Evolutionary conservation across 2,329 filamentous ascomycete genomes (phyloP), one percentile per base, ranked within the genome.

Genomic region (Rhynchosporium secalis): DNA sequence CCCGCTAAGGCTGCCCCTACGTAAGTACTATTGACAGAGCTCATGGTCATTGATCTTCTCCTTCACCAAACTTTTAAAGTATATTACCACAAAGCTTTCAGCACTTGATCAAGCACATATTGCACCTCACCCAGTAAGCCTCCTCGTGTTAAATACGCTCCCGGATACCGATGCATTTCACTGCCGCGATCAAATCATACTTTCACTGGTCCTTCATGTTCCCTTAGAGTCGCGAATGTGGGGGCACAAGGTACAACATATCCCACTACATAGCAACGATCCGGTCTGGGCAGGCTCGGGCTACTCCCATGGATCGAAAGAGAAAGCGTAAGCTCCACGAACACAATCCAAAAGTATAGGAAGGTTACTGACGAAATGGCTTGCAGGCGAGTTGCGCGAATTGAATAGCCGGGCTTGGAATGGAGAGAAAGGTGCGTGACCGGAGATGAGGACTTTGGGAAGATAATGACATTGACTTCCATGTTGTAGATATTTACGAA

Each of bases 361-460:
- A 62, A 6, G 20, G 15, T 62, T 56, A 36, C 68, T 72, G 63
- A 72, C 45, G 41, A 51, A 33, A 20, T 54, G 47, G 40, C 43
- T 48, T 68, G 48, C 74, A 97, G 92, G 92, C 80, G 91, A 96
- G 81, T 83, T 98, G 78, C 91, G 92, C 81, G 85, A 89, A 79
- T 81, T 96, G 73, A 99, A 99, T 76, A 84, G 87, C 74, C 86
- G 86, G 78, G 91, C 89, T 66, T 99, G 95, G 95, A 83, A 89
- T 75, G 93, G 92, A 73, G 91, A 96, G 72, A 87, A 84, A 81
- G 91, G 94, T 96, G 78, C 68, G 74, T 69, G 56, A n/a, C 38
- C 45, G 46, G 48, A 26, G n/a, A 46, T 40, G 36, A 45, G 36
- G 51, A 20, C 9, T 15, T 62, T 12, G 12, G 36, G 33, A 40